phyloP scores from a whole-genome alignment of 345 rosid species.

The Carallia brachiata region DNA sequence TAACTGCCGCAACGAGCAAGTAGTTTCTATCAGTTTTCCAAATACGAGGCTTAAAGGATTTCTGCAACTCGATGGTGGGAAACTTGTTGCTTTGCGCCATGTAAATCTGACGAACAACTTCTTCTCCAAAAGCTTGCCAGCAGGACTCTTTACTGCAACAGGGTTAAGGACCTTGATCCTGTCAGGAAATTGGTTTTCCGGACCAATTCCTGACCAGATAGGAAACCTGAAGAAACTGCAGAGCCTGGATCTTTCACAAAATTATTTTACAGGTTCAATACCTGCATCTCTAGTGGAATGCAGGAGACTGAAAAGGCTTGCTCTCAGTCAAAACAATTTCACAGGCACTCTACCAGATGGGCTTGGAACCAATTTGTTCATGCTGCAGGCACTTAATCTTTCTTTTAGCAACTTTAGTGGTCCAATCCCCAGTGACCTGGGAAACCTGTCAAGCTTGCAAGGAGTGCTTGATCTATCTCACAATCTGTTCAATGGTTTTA shows the following conservation, averaged over 20 bases:
- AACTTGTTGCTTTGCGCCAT: slow-evolving; percentile 12
- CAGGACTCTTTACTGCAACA: slow-evolving; percentile 14
- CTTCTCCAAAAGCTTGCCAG: slow-evolving; percentile 20
- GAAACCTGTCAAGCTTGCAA: slow-evolving; percentile 21
- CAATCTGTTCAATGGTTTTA: slow-evolving; percentile 22
- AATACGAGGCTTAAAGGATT: slow-evolving; percentile 12
- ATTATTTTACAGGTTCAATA: slow-evolving; percentile 16
- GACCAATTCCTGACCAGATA: slow-evolving; percentile 23
- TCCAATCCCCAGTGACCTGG: slow-evolving; percentile 18
- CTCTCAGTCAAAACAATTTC: slow-evolving; percentile 23
- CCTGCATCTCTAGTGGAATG: slow-evolving; percentile 23
- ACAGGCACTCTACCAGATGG: slow-evolving; percentile 21
- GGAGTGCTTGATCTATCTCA: slow-evolving; percentile 26
- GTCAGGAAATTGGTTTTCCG: slow-evolving; percentile 27
- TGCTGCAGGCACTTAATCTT: slow-evolving; percentile 21
- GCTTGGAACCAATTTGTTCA: slow-evolving; percentile 20
- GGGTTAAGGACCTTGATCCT: slow-evolving; percentile 21
- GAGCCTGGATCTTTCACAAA: slow-evolving; percentile 23
- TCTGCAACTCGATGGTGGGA: slow-evolving; percentile 21
- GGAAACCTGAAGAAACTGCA: slow-evolving; percentile 19
- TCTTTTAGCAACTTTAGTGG: slow-evolving; percentile 23
- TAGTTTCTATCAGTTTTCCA: slow-evolving; percentile 17
- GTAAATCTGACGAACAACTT: slow-evolving; percentile 21
- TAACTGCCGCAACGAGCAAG: slow-evolving; percentile 14
- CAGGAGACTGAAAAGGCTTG: slow-evolving; percentile 23